phyloP scores from a whole-genome alignment of 495 filamentous ascomycete species.

The Aspergillus nanangensis region DNA sequence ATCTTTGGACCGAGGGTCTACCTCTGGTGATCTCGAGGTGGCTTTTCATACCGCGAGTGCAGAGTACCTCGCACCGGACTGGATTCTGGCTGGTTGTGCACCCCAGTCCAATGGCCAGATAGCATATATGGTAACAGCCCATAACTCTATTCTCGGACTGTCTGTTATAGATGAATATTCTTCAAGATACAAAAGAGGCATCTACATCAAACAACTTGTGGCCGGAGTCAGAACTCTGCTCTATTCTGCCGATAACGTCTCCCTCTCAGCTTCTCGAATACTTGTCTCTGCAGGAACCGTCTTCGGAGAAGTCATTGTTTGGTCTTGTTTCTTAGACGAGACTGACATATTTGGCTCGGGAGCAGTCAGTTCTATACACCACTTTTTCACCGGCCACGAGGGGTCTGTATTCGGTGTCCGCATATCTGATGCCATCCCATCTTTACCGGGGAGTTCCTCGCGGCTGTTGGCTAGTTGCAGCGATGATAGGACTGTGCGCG shows the following conservation, averaged over 20 bases:
- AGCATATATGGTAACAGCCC: conserved; percentile 66
- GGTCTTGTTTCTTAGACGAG: conserved; percentile 57
- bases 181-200: conserved; percentile 17
- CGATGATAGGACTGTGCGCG: conserved; percentile 84
- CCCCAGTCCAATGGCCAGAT: conserved; percentile 14
- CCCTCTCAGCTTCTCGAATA: conserved; percentile 51
- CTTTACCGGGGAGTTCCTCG: conserved; percentile 23
- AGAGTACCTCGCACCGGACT: conserved; percentile 58
- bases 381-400: conserved; percentile 82
- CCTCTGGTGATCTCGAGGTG: conserved; percentile 3
- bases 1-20: conserved; percentile 12
- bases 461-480: conserved; percentile 85
- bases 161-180: conserved; percentile 14
- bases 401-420: conserved; percentile 88
- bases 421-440: conserved; percentile 59
- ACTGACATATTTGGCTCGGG: conserved; percentile 3
- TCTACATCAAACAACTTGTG: conserved; percentile 39
- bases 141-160: conserved; percentile 66
- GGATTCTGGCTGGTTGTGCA: conserved; percentile 72
- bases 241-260: conserved; percentile 73
- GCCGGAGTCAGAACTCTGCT: conserved; percentile 80
- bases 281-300: conserved; percentile 85
- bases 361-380: conserved; percentile 47
- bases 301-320: conserved; percentile 88
- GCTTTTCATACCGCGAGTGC: conserved; percentile 22